phyloP scores from a whole-genome alignment of 768 basidiomycete species.

The Gyrodon lividus region DNA sequence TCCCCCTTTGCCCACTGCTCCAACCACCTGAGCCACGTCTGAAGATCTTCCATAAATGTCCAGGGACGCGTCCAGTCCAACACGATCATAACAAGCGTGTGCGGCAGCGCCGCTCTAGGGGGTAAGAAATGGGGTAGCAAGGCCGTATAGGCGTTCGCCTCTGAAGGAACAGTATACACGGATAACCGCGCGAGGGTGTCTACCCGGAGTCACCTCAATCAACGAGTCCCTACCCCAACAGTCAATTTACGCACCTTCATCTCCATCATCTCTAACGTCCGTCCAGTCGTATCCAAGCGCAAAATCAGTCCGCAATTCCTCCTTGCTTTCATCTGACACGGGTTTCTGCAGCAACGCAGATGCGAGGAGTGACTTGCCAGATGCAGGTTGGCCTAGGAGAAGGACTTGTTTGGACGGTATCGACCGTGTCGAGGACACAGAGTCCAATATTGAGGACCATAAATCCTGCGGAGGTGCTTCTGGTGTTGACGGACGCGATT shows the following conservation, averaged over 20 bases:
- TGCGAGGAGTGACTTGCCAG: conserved; percentile 76
- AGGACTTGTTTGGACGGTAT: conserved; percentile 87
- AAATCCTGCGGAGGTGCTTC: conserved; percentile 76
- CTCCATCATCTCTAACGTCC: conserved; percentile 87
- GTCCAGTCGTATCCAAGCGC: conserved; percentile 92
- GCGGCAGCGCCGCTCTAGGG: conserved; percentile 60
- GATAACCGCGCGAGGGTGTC: conserved; percentile 89
- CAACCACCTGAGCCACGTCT: conserved; percentile 84
- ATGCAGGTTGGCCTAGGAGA: conserved; percentile 73
- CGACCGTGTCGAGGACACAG: conserved; percentile 76
- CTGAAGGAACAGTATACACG: conserved; percentile 86
- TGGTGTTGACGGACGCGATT: conserved; percentile 64
- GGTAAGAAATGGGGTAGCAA: conserved; percentile 80
- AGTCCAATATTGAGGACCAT: conserved; percentile 92
- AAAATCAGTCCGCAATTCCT: conserved; percentile 67
- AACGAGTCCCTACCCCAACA: not conserved
- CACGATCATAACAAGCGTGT: conserved; percentile 78
- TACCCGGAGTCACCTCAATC: conserved; percentile 29
- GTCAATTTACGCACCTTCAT: conserved; percentile 77
- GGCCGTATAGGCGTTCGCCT: conserved; percentile 64
- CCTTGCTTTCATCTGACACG: conserved; percentile 51
- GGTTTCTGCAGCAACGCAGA: conserved; percentile 72
- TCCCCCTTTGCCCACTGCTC: conserved; percentile 79
- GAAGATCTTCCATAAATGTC: conserved; percentile 83
- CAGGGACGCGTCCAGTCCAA: conserved; percentile 97